phyloP scores from a whole-genome alignment of 2,329 filamentous ascomycete genomes.

The Paracoccidioides brasiliensis region DNA sequence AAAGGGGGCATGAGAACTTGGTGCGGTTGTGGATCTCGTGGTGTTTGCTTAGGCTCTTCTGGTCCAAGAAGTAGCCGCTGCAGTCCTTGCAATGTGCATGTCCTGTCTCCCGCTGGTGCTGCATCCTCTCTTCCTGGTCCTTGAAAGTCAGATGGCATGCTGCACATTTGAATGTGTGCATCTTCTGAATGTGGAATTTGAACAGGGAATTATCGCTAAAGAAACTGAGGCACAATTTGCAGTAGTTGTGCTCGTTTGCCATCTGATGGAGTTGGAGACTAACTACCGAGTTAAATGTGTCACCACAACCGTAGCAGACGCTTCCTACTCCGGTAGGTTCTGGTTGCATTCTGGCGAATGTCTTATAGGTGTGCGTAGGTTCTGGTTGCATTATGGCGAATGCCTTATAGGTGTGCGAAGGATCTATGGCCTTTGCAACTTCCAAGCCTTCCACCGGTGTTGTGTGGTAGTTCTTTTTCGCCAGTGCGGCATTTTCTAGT shows the following conservation, averaged over 20 bases:
- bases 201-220: slow-evolving; percentile 6
- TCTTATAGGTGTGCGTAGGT: background rate
- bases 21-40: background rate
- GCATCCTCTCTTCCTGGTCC: background rate
- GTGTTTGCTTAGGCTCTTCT: background rate
- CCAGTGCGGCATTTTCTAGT: background rate
- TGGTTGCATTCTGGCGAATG: background rate
- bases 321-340: background rate
- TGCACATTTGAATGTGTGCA: slow-evolving; percentile 9
- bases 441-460: background rate
- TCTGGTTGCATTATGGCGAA: background rate
- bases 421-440: background rate
- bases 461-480: background rate
- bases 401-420: background rate
- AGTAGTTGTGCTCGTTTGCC: slow-evolving; percentile 9
- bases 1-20: background rate
- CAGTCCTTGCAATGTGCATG: slow-evolving; percentile 10
- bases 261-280: slow-evolving; percentile 11
- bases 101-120: slow-evolving; percentile 6
- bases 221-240: slow-evolving; percentile 9
- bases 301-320: slow-evolving; percentile 8
- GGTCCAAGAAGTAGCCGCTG: slow-evolving; percentile 8
- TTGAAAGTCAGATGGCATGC: slow-evolving; percentile 1
- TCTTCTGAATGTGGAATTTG: slow-evolving; percentile 5
- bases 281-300: slow-evolving; percentile 5